phyloP scores from a whole-genome alignment of 768 basidiomycete species.

The Postia placenta region DNA sequence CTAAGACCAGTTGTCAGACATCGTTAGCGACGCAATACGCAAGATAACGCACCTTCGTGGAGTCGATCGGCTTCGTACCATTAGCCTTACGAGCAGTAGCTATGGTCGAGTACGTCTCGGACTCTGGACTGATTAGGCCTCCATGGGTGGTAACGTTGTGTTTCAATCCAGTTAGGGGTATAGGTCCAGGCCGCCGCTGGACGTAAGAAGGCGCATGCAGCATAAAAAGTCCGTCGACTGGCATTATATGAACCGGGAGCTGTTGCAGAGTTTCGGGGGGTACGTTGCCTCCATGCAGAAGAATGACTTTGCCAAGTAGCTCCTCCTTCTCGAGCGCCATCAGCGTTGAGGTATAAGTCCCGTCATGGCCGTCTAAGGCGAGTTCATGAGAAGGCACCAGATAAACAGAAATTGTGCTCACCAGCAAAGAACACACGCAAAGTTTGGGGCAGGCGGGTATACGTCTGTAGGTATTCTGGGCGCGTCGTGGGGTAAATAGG shows the following conservation, averaged over 20 bases:
- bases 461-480: conserved; percentile 66
- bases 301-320: conserved; percentile 58
- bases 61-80: conserved; percentile 43
- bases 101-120: conserved; percentile 38
- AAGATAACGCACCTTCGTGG: conserved; percentile 26
- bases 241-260: conserved; percentile 47
- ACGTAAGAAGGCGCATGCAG: conserved; percentile 31
- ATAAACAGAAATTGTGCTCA: conserved; percentile 24
- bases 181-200: conserved; percentile 42
- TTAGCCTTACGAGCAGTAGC: conserved; percentile 12
- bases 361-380: conserved; percentile 47
- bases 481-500: not conserved
- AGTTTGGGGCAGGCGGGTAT: conserved; percentile 67
- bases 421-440: conserved; percentile 69
- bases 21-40: not conserved
- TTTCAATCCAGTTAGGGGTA: conserved; percentile 30
- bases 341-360: conserved; percentile 52
- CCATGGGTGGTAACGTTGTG: conserved; percentile 40
- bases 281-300: conserved; percentile 46
- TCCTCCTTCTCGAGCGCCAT: conserved; percentile 52
- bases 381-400: not conserved
- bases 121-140: conserved; percentile 64
- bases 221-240: conserved; percentile 46
- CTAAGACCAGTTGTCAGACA: conserved; percentile 27
- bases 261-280: conserved; percentile 37